Base-by-base conservation (phyloP, 2,329 filamentous ascomycete species). In the Fusarium torulosum region DNA sequence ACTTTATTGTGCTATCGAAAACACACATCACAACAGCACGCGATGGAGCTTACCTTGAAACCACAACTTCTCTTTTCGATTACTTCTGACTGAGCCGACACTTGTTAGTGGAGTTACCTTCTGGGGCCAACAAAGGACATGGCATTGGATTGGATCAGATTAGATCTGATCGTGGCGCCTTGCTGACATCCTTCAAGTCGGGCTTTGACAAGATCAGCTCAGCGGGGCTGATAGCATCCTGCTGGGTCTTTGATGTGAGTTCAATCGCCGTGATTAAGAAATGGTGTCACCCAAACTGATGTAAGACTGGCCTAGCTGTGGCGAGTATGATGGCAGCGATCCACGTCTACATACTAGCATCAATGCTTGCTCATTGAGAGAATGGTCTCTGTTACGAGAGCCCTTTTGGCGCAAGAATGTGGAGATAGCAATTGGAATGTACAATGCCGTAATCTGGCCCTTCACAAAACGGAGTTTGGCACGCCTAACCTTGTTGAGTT, bases 21-120 rank as follows among this genome's bases (percentile, higher is more conserved):
- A 33, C 46, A 49, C 54, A 46, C n/a, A 63, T 17, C 19, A 40
- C 20, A 21, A 37, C 44, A 53, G 52, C 47, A 49, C 49, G 35
- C 33, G 43, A 50, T n/a, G 33, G 14, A 42, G 41, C 42, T 47
- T 42, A 13, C 35, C 21, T 47, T 29, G 38, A 44, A 33, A 21
- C 43, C 41, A 15, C 19, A 21, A 38, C 25, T 47, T 63, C 42
- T 50, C 35, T 33, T 21, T 20, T 44, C 23, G 13, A 52, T 27
- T 27, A 20, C 41, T 33, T 40, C 21, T 51, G 15, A 33, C 40
- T 29, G 19, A 23, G 41, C 42, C 47, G 53, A 61, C 55, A 61
- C 54, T 59, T 56, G 44, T 66, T 47, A 50, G 50, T 63, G 60
- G 60, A 63, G 50, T 50, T 44, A 38, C 37, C 46, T 29, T 37